Evolutionary conservation across 106 monocot species (phyloP).

Genomic region (Apostasia ramifera): DNA sequence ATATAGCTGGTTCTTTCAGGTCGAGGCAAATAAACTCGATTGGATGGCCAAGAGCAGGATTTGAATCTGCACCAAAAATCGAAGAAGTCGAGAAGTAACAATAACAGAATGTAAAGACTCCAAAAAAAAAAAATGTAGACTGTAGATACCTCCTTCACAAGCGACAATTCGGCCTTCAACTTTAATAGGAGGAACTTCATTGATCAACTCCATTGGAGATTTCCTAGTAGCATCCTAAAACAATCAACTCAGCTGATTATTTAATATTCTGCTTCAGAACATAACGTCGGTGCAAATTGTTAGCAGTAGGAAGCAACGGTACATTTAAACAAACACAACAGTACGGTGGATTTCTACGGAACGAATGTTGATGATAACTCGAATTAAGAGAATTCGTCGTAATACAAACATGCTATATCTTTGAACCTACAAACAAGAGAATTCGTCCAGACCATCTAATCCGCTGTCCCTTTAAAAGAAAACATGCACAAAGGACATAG

Average conservation of each 20-base stretch:
- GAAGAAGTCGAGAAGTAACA: background rate
- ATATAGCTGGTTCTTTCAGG: constrained; percentile 55
- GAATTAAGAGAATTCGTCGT: too few species aligned
- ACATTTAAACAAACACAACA: too few species aligned
- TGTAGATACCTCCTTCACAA: constrained; percentile 81
- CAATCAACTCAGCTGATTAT: background rate
- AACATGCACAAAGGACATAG: too few species aligned
- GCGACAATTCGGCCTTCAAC: constrained; percentile 67
- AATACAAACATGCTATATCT: too few species aligned
- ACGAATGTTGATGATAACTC: too few species aligned
- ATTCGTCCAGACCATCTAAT: too few species aligned
- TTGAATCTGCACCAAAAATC: constrained; percentile 25
- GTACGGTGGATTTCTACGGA: too few species aligned
- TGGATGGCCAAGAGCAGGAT: constrained; percentile 79
- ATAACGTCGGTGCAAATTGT: too few species aligned
- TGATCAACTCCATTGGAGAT: constrained; percentile 96
- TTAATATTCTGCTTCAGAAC: background rate
- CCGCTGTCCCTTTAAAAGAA: too few species aligned
- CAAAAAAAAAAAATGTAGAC: too few species aligned
- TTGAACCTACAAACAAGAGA: too few species aligned
- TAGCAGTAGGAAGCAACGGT: too few species aligned
- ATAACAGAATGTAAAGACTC: background rate
- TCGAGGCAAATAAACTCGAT: constrained; percentile 94
- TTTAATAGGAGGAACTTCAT: constrained; percentile 90
- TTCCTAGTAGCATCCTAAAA: constrained; percentile 81